Base-by-base conservation (phyloP, 306 rosid species). In the Vigna angularis region DNA sequence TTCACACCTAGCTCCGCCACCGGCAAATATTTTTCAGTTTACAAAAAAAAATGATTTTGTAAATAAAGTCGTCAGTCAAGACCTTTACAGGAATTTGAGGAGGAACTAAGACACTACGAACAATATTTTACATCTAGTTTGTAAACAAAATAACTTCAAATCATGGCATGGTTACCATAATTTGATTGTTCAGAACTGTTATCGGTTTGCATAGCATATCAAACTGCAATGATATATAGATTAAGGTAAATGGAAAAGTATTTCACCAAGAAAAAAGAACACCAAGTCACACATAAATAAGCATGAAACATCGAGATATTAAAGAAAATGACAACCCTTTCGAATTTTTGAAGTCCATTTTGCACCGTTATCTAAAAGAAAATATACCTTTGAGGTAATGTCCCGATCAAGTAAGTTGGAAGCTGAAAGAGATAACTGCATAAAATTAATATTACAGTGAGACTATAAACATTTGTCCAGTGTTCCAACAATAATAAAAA, bases 361-460 rank as follows among this genome's bases (percentile, higher is more conserved):
- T 13, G 32, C 71, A 70, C 16, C 49, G 45, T 57, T 42, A 53
- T 57, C 15, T 36, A 32, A 20, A 74, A 26, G 58, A 62, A 72
- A 74, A 45, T 18, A 18, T 82, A 84, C 90, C 88, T 84, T 87
- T 32, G 90, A 87, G 49, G 74, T 18, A 77, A 87, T 64, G 80
- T 93, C 97, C 64, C 77, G 86, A 67, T 93, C 95, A 65, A 55
- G 87, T 63, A 93, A 87, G 69, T 89, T 86, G 70, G 75, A 72
- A 8, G 95, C 98, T 13, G 90, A 87, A 4, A 93, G 51, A 53
- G 95, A 84, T 68, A 93, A 68, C 97, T 93, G 90, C 82, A 80
- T 12, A 70, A 85, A 50, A 38, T 30, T 4, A 44, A 81, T 22
- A 86, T 50, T 50, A 30, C 7, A 85, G 7, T 36, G 7, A 83